Conservation (phyloP, 2,329 filamentous ascomycete species). For the Xylaria sp. region DNA sequence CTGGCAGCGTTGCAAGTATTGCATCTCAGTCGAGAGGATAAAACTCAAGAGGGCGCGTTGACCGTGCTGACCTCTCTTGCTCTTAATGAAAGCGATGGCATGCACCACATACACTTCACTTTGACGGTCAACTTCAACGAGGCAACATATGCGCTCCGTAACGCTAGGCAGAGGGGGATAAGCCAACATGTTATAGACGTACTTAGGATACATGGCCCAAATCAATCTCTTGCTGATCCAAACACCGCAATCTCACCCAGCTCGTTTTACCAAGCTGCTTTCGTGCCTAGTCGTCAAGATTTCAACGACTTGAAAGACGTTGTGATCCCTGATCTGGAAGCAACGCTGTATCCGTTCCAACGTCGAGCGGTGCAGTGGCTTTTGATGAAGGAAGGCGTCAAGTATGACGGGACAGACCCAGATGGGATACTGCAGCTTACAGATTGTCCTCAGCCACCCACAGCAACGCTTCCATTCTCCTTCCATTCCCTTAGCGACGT, state of each 20-base stretch:
- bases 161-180: constrained; percentile 36
- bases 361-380: constrained; percentile 74
- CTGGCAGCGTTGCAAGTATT: constrained; percentile 25
- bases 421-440: constrained; percentile 34
- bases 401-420: constrained; percentile 45
- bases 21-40: constrained; percentile 22
- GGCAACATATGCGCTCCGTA: constrained; percentile 44
- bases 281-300: constrained; percentile 57
- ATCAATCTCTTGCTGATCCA: neutral
- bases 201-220: constrained; percentile 30
- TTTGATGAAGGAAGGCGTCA: constrained; percentile 67
- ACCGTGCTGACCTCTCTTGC: constrained; percentile 43
- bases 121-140: constrained; percentile 52
- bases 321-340: constrained; percentile 50
- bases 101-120: constrained; percentile 41
- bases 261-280: constrained; percentile 73
- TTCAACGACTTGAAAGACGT: constrained; percentile 48
- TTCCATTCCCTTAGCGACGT: constrained; percentile 54
- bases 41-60: constrained; percentile 36
- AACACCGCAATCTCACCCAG: constrained; percentile 50
- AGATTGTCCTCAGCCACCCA: constrained; percentile 28
- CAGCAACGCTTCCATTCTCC: constrained; percentile 46
- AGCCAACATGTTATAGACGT: constrained; percentile 48
- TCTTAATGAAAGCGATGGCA: constrained; percentile 38
- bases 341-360: constrained; percentile 74